Evolutionary conservation across 805 yeast genomes (phyloP).

Genomic region (Candida xyloterini): DNA sequence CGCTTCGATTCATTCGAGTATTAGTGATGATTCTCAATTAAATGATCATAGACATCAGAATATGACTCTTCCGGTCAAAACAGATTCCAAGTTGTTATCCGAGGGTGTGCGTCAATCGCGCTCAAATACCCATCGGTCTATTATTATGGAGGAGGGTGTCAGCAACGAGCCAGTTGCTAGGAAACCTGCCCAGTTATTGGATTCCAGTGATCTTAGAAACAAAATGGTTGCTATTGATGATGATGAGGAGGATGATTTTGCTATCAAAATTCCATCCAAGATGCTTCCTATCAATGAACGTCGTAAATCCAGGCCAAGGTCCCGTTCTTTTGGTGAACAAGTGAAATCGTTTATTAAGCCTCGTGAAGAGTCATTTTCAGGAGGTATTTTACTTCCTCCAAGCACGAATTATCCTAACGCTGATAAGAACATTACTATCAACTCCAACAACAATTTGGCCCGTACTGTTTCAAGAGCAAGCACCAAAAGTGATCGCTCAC

Average conservation of each 20-base stretch:
- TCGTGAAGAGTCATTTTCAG: constrained; percentile 30
- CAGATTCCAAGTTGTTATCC: constrained; percentile 21
- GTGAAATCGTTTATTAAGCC: constrained; percentile 36
- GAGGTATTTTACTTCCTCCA: constrained; percentile 31
- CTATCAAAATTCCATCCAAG: constrained; percentile 20
- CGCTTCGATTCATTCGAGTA: constrained; percentile 32
- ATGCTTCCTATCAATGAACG: constrained; percentile 9
- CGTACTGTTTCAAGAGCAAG: constrained; percentile 33
- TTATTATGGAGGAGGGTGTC: constrained; percentile 14
- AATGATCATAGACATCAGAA: constrained; percentile 37
- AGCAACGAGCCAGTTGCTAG: constrained; percentile 8
- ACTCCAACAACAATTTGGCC: constrained; percentile 22
- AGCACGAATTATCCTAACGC: constrained; percentile 4
- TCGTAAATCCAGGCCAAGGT: constrained; percentile 27
- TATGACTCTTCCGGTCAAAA: constrained; percentile 33
- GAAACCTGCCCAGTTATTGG: constrained; percentile 21
- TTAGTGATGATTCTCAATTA: constrained; percentile 35
- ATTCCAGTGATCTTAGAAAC: constrained; percentile 31
- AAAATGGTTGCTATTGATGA: constrained; percentile 31
- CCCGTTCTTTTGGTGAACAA: constrained; percentile 44
- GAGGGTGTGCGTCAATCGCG: constrained; percentile 2
- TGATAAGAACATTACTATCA: constrained; percentile 16
- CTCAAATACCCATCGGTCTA: background rate
- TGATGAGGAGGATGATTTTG: constrained; percentile 30
- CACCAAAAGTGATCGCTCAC: constrained; percentile 26